Evolutionary conservation across 306 rosid species (phyloP).

Genomic region (Medicago arabica): DNA sequence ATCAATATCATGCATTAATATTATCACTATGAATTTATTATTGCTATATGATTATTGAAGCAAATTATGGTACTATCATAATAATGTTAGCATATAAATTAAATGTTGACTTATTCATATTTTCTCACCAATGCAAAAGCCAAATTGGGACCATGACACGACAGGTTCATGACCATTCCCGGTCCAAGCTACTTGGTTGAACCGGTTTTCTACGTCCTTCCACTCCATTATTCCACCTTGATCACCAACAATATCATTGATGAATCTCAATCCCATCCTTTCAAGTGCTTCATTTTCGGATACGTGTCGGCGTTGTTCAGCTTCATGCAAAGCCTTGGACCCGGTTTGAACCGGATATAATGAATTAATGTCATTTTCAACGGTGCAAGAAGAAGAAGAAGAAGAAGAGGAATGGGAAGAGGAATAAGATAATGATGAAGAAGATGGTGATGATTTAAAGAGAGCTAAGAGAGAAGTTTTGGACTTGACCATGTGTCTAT

Average conservation of each 20-base stretch:
- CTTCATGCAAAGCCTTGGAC: constrained; percentile 15
- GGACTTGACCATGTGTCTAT: constrained; percentile 37
- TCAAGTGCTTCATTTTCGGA: constrained; percentile 45
- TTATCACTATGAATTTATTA: no score
- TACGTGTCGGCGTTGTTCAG: constrained; percentile 9
- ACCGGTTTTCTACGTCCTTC: constrained; percentile 69
- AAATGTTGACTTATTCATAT: constrained; percentile 1
- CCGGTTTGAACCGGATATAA: constrained; percentile 47
- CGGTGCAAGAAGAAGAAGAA: constrained; percentile 43
- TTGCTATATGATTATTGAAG: no score
- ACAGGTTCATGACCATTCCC: constrained; percentile 55
- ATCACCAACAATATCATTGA: constrained; percentile 39
- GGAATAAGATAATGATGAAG: constrained; percentile 34
- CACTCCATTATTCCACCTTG: constrained; percentile 58
- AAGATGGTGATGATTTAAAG: constrained; percentile 46
- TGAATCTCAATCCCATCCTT: constrained; percentile 44
- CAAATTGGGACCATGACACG: constrained; percentile 64
- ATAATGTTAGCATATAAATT: not conserved
- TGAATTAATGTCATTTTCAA: constrained; percentile 27
- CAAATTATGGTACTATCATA: not conserved
- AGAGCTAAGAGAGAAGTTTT: constrained; percentile 44
- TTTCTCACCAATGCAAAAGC: constrained; percentile 80
- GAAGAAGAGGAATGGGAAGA: constrained; percentile 28
- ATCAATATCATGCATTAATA: not conserved
- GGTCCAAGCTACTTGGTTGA: constrained; percentile 53